Evolutionary conservation across 139 green algal genomes (phyloP).

Genomic region (Chlamydomonas sp.): DNA sequence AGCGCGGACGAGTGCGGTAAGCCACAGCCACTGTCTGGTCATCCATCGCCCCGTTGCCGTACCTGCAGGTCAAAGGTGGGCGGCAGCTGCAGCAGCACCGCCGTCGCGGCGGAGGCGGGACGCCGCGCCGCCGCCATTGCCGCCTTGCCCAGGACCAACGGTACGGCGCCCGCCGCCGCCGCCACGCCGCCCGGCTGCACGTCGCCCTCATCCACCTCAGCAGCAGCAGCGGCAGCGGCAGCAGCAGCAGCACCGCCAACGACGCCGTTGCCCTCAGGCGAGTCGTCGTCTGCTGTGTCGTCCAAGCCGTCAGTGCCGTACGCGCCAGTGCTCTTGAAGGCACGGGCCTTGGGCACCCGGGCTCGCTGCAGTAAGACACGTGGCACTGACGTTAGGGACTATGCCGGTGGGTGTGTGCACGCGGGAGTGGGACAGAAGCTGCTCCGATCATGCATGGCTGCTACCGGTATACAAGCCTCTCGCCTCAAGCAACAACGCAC

Average conservation of each 20-base stretch:
- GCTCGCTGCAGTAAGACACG: no score
- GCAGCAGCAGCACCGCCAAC: background rate
- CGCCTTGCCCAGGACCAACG: slow-evolving; percentile 6
- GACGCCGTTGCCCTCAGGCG: background rate
- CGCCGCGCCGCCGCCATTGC: background rate
- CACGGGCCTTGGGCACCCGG: background rate
- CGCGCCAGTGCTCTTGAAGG: background rate
- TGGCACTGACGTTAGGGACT: no score
- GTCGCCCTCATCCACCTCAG: background rate
- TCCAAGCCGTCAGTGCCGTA: background rate
- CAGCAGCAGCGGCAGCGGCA: background rate
- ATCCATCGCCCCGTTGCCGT: background rate
- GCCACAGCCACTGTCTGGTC: background rate
- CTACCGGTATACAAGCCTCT: no score
- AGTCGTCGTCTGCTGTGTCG: background rate
- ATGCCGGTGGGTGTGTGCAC: no score
- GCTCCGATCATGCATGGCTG: no score
- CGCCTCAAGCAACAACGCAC: no score
- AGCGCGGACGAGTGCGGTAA: background rate
- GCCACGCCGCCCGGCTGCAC: background rate
- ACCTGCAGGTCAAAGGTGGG: slow-evolving; percentile 14
- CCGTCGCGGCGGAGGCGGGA: background rate
- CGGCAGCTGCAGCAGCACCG: slow-evolving; percentile 28
- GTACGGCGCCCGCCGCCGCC: background rate
- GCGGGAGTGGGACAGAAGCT: no score